Conservation (phyloP, 2,329 filamentous ascomycete genomes). For the Ascochyta rabiei region DNA sequence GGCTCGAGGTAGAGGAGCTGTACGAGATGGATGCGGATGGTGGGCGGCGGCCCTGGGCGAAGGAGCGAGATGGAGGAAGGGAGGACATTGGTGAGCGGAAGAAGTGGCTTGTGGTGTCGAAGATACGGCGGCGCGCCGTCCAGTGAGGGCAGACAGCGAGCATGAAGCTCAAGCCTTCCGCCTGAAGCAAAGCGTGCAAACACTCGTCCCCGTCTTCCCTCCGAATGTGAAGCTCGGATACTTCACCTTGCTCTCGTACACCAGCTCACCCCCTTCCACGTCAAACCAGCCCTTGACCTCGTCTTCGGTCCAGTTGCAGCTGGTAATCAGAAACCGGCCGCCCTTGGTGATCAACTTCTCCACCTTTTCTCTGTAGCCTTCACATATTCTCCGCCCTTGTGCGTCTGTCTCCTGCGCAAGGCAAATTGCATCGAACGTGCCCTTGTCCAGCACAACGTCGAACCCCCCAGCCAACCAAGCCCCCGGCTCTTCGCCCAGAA, state of each 20-base stretch:
- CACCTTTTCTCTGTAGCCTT: constrained; percentile 75
- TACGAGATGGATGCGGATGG: constrained; percentile 74
- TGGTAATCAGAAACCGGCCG: constrained; percentile 83
- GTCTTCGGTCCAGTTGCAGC: constrained; percentile 96
- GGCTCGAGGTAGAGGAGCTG: constrained; percentile 66
- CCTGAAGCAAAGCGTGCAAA: constrained; percentile 84
- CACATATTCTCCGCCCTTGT: constrained; percentile 67
- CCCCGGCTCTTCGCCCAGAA: constrained; percentile 51
- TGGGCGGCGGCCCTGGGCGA: constrained; percentile 64
- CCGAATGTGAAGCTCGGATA: constrained; percentile 92
- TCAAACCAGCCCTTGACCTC: constrained; percentile 85
- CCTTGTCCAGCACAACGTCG: constrained; percentile 95
- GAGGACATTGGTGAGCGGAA: constrained; percentile 70
- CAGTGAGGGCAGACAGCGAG: neutral
- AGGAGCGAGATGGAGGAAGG: constrained; percentile 60
- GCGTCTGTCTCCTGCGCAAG: constrained; percentile 65
- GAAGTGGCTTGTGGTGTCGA: constrained; percentile 70
- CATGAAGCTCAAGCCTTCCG: constrained; percentile 47
- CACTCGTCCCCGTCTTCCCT: constrained; percentile 83
- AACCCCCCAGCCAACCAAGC: constrained; percentile 72
- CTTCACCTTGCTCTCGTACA: constrained; percentile 70
- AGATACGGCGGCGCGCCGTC: constrained; percentile 29
- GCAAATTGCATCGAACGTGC: constrained; percentile 94
- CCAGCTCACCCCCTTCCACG: constrained; percentile 63
- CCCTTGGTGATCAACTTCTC: constrained; percentile 70